Evolutionary conservation across 2,329 filamentous ascomycete genomes (phyloP).

Genomic region (Alternaria infectoria): DNA sequence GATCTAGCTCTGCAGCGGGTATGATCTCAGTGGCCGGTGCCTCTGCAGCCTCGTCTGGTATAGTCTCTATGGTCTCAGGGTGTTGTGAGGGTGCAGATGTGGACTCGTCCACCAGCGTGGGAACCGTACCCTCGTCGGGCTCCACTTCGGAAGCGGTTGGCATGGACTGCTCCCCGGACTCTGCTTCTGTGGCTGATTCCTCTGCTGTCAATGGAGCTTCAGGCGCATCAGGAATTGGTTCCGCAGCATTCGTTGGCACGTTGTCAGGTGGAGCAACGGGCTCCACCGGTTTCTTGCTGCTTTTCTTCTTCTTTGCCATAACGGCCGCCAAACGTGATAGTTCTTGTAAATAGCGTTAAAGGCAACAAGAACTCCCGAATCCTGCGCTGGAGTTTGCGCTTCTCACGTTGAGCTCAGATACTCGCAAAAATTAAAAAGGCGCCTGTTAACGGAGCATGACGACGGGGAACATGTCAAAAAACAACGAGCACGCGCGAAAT

Average conservation of each 20-base stretch:
- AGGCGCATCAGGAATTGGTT: constrained; percentile 25
- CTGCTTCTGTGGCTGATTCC: constrained; percentile 19
- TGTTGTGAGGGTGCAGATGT: constrained; percentile 20
- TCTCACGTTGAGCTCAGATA: constrained; percentile 26
- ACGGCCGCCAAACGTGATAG: constrained; percentile 15
- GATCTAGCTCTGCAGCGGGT: constrained; percentile 7
- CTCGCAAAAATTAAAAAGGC: constrained; percentile 31
- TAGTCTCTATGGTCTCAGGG: constrained; percentile 10
- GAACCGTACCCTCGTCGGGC: constrained; percentile 20
- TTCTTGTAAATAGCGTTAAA: constrained; percentile 30
- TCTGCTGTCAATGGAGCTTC: constrained; percentile 24
- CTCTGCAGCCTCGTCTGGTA: constrained; percentile 7
- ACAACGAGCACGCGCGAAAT: constrained; percentile 41
- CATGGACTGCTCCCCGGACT: constrained; percentile 15
- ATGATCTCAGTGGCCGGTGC: constrained; percentile 2
- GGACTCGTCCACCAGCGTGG: constrained; percentile 25
- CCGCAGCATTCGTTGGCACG: constrained; percentile 27
- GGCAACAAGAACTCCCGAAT: constrained; percentile 9
- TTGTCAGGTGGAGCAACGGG: constrained; percentile 35
- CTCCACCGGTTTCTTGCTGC: constrained; percentile 40
- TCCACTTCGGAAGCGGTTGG: constrained; percentile 11
- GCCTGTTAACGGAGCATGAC: constrained; percentile 49
- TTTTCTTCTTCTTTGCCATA: constrained; percentile 45
- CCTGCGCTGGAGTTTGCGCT: constrained; percentile 26
- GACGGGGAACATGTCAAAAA: constrained; percentile 37